Percentiles rank a stretch among this genome's conserved stretches.
Conservation (phyloP, 352 stramenopile genomes). For the Globisporangium spiculum region DNA sequence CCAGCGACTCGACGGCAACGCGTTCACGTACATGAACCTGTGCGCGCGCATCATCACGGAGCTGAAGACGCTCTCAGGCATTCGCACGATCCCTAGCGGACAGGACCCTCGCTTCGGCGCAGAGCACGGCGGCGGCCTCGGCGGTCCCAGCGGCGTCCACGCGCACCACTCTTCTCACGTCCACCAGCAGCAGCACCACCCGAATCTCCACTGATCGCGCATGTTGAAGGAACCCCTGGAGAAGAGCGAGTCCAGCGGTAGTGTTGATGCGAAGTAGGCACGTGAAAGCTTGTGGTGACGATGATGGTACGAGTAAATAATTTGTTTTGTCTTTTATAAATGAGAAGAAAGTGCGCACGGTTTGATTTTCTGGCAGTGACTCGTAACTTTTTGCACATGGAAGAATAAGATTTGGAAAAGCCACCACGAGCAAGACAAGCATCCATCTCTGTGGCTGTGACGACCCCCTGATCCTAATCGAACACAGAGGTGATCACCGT, state of each 20-base stretch:
- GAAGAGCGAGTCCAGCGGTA: background rate
- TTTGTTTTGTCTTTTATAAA: constrained; percentile 7
- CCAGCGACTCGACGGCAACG: constrained; percentile 94
- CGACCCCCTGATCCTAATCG: constrained; percentile 3
- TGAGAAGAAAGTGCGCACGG: background rate
- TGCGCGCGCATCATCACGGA: constrained; percentile 99
- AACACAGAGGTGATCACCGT: constrained; percentile 16
- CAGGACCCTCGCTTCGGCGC: constrained; percentile 50
- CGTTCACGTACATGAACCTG: constrained; percentile 99
- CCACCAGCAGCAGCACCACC: constrained; percentile 39
- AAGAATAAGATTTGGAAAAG: background rate
- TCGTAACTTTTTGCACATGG: background rate
- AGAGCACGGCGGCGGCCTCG: constrained; percentile 38
- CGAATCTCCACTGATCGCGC: constrained; percentile 18
- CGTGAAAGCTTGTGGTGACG: background rate
- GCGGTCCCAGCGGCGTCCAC: constrained; percentile 21
- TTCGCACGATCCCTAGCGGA: constrained; percentile 50
- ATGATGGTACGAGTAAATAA: constrained; percentile 12
- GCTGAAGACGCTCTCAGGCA: constrained; percentile 94
- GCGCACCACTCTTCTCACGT: constrained; percentile 49
- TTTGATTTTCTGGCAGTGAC: background rate
- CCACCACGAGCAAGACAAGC: background rate
- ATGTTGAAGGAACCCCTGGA: background rate
- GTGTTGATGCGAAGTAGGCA: constrained; percentile 5
- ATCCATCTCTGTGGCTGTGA: background rate